These are phyloP conservation scores for Candida hispaniensis DNA, from an alignment of 805 yeast genomes.

Conservation along the genomic window DNA sequence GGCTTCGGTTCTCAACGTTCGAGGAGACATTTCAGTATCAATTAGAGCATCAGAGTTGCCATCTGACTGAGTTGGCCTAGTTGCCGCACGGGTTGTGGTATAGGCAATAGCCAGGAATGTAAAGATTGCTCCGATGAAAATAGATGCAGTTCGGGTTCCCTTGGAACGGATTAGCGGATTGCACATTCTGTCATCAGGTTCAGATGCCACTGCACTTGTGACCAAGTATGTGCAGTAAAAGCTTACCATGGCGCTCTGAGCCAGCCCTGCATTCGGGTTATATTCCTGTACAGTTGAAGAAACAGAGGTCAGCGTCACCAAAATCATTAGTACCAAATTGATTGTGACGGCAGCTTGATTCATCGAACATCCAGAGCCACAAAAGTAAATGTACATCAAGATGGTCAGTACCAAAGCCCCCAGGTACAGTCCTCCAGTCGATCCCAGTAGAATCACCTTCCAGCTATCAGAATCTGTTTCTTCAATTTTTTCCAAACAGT, in stretches of 20 bases:
- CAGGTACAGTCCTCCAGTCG: slow-evolving; percentile 76
- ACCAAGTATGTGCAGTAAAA: slow-evolving; percentile 85
- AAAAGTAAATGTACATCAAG: slow-evolving; percentile 73
- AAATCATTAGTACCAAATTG: slow-evolving; percentile 54
- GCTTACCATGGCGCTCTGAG: slow-evolving; percentile 93
- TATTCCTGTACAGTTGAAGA: slow-evolving; percentile 78
- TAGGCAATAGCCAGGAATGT: slow-evolving; percentile 93
- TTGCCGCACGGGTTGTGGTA: slow-evolving; percentile 95
- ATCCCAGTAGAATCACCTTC: slow-evolving; percentile 73
- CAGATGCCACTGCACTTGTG: slow-evolving; percentile 87
- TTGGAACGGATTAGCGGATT: slow-evolving; percentile 83
- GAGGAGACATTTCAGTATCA: slow-evolving; percentile 31
- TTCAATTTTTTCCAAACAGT: slow-evolving; percentile 83
- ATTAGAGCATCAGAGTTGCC: slow-evolving; percentile 38
- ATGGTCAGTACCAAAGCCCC: slow-evolving; percentile 63
- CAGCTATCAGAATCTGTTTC: slow-evolving; percentile 58
- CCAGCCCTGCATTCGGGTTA: slow-evolving; percentile 92
- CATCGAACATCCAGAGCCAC: slow-evolving; percentile 73
- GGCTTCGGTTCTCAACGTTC: slow-evolving; percentile 68
- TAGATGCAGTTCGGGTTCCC: slow-evolving; percentile 83
- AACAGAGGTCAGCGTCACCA: slow-evolving; percentile 61
- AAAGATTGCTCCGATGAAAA: slow-evolving; percentile 82
- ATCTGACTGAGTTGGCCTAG: slow-evolving; percentile 50
- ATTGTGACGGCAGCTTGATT: slow-evolving; percentile 78
- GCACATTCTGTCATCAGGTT: slow-evolving; percentile 88